Conservation (phyloP, 768 basidiomycete species). For the Mycena olivaceomarginata region DNA sequence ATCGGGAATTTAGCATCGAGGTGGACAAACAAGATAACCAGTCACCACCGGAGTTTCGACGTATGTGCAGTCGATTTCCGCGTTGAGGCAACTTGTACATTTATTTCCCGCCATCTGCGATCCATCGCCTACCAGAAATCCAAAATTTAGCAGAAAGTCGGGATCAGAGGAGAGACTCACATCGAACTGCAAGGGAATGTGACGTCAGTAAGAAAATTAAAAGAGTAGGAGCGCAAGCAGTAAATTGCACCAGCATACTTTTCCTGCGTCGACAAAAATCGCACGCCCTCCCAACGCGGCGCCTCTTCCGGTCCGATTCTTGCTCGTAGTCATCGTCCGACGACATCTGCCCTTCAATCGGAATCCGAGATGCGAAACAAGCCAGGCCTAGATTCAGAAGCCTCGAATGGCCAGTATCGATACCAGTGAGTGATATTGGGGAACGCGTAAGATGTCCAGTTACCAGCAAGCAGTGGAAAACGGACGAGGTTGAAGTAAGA, state of each 20-base stretch:
- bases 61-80: background rate
- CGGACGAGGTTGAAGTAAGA: too few relatives aligned
- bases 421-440: too few relatives aligned
- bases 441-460: too few relatives aligned
- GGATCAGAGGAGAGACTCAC: background rate
- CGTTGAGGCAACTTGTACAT: background rate
- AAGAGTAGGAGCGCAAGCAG: background rate
- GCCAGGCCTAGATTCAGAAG: too few relatives aligned
- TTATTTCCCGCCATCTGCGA: background rate
- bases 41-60: background rate
- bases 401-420: too few relatives aligned
- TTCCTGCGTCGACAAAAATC: constrained; percentile 7
- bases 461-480: too few relatives aligned
- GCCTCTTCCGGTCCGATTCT: background rate
- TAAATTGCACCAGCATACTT: background rate
- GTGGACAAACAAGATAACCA: background rate
- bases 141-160: background rate
- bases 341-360: background rate
- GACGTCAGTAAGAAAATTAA: background rate
- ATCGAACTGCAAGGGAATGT: background rate
- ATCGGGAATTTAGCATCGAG: background rate
- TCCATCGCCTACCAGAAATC: background rate
- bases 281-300: constrained; percentile 1
- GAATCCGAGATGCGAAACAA: too few relatives aligned
- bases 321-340: background rate